Conservation (phyloP, 164 flowering plant genomes). For the Echeveria elegans region DNA sequence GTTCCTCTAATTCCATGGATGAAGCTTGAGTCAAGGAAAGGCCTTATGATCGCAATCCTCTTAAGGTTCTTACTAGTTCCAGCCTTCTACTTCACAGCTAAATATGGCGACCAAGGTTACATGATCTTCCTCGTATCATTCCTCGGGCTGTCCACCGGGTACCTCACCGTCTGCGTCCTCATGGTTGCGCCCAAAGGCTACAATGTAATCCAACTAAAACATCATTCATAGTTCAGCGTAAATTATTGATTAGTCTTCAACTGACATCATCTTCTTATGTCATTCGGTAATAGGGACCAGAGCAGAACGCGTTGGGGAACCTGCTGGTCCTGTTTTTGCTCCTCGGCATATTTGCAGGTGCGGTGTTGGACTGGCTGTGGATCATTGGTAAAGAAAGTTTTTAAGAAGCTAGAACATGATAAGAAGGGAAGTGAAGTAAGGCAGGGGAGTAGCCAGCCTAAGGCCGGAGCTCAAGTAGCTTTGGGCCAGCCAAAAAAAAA, state of each 20-base stretch:
- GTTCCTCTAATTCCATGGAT: conserved; percentile 31
- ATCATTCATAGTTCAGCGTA: background rate
- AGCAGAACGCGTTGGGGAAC: conserved; percentile 65
- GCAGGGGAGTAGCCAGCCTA: too few species aligned
- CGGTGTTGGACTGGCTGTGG: conserved; percentile 58
- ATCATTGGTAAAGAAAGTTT: conserved; percentile 26
- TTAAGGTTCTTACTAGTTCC: conserved; percentile 42
- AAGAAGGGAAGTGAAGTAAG: too few species aligned
- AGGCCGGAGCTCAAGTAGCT: too few species aligned
- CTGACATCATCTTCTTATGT: background rate
- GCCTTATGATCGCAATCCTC: conserved; percentile 32
- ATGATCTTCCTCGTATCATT: conserved; percentile 50
- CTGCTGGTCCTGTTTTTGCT: conserved; percentile 38
- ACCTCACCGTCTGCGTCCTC: conserved; percentile 52
- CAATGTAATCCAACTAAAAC: conserved; percentile 11
- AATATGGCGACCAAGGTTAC: conserved; percentile 59
- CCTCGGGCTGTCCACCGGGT: conserved; percentile 49
- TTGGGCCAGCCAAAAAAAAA: too few species aligned
- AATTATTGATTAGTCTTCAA: background rate
- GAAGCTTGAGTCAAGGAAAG: conserved; percentile 37
- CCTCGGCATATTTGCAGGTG: conserved; percentile 48
- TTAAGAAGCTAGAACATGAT: conserved; percentile 5
- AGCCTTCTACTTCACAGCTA: conserved; percentile 54
- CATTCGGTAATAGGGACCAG: conserved; percentile 43
- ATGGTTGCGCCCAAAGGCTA: conserved; percentile 62